phyloP scores from a whole-genome alignment of 1,284 basidiomycete species.

The Pseudozyma hubeiensis region DNA sequence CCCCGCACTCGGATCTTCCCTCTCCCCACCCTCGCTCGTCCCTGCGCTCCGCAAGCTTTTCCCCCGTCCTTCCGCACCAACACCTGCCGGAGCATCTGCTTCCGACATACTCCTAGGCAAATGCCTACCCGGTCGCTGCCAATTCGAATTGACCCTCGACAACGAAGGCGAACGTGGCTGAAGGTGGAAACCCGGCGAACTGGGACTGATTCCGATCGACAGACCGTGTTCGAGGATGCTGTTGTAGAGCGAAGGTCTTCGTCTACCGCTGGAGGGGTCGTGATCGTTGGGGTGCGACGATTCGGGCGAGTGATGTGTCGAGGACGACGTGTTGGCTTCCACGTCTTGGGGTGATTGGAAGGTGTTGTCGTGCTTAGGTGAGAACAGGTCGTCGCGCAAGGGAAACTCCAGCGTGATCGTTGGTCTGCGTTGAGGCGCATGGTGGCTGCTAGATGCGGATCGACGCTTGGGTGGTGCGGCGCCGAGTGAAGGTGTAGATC shows the following conservation, averaged over 20 bases:
- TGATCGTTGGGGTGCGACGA: slow-evolving; percentile 17
- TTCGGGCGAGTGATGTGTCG: slow-evolving; percentile 13
- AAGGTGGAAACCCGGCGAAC: slow-evolving; percentile 65
- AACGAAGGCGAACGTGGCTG: slow-evolving; percentile 44
- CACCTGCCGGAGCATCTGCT: slow-evolving; percentile 23
- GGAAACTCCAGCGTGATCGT: slow-evolving; percentile 56
- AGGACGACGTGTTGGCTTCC: slow-evolving; percentile 6
- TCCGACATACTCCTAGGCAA: slow-evolving; percentile 31
- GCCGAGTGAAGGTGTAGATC: slow-evolving; percentile 12
- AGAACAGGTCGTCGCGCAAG: slow-evolving; percentile 36
- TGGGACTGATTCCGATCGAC: slow-evolving; percentile 63
- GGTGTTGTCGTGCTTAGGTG: slow-evolving; percentile 16
- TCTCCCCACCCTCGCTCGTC: background rate
- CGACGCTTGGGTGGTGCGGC: slow-evolving; percentile 17
- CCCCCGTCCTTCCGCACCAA: background rate
- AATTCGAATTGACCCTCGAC: slow-evolving; percentile 14
- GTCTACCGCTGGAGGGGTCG: background rate
- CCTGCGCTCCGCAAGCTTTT: slow-evolving; percentile 1
- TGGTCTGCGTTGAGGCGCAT: slow-evolving; percentile 20
- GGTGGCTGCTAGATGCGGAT: slow-evolving; percentile 2
- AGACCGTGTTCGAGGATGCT: slow-evolving; percentile 63
- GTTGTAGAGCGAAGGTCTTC: slow-evolving; percentile 42
- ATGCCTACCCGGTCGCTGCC: slow-evolving; percentile 19
- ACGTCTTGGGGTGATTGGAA: slow-evolving; percentile 8
- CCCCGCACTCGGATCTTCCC: background rate